Evolutionary conservation across 176 grass and related monocot genomes (phyloP).

Genomic region (Triticum timopheevii): DNA sequence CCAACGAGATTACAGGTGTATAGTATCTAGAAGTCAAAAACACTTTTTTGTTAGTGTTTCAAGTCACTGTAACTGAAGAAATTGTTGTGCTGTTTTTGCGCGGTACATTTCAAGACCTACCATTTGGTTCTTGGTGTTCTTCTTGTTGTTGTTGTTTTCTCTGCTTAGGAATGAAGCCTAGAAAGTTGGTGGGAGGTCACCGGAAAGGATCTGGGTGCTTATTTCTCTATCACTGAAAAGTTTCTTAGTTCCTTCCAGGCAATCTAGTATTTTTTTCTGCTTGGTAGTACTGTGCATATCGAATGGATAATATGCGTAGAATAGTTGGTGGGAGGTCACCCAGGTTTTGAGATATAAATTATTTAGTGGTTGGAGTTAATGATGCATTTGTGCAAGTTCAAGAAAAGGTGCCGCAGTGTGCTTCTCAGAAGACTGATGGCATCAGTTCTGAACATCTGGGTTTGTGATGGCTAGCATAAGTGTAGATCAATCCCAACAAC

Average conservation of each 20-base stretch:
- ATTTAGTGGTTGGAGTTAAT: background rate
- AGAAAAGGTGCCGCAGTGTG: background rate
- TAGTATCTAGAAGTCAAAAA: background rate
- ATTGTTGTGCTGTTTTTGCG: background rate
- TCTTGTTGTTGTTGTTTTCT: background rate
- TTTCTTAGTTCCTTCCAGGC: background rate
- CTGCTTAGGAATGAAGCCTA: background rate
- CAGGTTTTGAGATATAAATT: background rate
- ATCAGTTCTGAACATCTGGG: background rate
- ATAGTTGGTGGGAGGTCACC: too few species aligned
- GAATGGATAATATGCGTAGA: too few species aligned
- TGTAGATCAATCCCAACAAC: background rate
- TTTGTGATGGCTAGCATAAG: background rate
- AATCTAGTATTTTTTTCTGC: background rate
- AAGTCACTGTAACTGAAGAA: background rate
- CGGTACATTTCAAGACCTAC: background rate
- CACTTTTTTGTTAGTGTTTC: background rate
- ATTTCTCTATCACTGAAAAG: background rate
- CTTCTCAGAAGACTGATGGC: background rate
- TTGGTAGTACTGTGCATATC: background rate
- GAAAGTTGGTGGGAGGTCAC: background rate
- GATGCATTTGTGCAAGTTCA: background rate
- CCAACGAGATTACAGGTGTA: background rate
- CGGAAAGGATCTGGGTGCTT: background rate
- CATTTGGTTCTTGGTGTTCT: background rate